These are phyloP conservation scores for Quambalaria eucalypti DNA, from an alignment of 1,284 basidiomycete genomes.

Conservation along the genomic window DNA sequence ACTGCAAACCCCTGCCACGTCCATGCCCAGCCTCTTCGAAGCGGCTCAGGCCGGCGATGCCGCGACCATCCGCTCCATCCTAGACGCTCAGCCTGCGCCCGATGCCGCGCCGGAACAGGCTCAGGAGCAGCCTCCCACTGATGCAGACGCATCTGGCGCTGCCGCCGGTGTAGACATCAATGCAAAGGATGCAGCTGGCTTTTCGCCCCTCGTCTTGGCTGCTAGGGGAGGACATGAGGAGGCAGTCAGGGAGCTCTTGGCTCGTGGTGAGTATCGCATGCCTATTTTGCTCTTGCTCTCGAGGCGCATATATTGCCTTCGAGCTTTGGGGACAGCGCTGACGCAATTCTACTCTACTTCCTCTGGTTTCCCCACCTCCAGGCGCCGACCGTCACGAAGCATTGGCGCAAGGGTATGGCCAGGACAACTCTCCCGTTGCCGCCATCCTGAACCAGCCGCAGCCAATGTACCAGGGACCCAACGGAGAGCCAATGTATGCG, in stretches of 20 bases:
- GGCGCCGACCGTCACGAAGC: slow-evolving; percentile 11
- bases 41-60: slow-evolving; percentile 32
- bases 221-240: slow-evolving; percentile 28
- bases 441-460: not conserved
- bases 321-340: no score
- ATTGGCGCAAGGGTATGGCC: slow-evolving; percentile 12
- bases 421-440: slow-evolving; percentile 15
- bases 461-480: not conserved
- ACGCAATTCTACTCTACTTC: not conserved
- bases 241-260: slow-evolving; percentile 33
- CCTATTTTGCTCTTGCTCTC: no score
- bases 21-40: slow-evolving; percentile 36
- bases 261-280: slow-evolving; percentile 15
- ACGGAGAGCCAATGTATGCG: slow-evolving; percentile 10
- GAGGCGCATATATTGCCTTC: no score
- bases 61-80: slow-evolving; percentile 21
- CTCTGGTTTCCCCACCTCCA: not conserved
- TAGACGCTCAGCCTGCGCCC: no score
- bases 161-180: slow-evolving; percentile 11
- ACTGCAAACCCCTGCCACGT: no score
- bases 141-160: slow-evolving; percentile 11
- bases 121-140: no score
- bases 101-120: no score
- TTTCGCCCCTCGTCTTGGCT: slow-evolving; percentile 25
- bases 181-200: slow-evolving; percentile 18